Evolutionary conservation across 768 basidiomycete species (phyloP), one percentile per base, ranked within the genome.

Genomic region (Pisolithus orientalis): DNA sequence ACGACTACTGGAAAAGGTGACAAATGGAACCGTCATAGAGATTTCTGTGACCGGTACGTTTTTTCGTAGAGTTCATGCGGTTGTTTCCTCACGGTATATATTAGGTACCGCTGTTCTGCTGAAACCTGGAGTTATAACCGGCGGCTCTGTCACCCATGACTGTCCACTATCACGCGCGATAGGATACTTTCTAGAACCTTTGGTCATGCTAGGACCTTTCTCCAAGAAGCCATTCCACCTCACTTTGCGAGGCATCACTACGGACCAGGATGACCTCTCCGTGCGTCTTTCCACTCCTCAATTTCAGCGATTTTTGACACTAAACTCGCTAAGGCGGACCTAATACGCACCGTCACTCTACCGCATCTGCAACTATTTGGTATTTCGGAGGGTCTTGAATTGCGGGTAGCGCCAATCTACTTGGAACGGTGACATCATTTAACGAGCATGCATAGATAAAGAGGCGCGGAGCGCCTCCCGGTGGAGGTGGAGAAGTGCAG

Each of bases 21-120:
- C 93, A 3, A 97, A 98, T 76, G 96, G 95, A 2, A 90, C 90
- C 5, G 72, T 90, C 28, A 88, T 98, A 54, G 96, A 98, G 67
- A 98, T 99, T 48, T 95, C 93, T 2, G 86, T 94, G 6, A 98
- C 96, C 21, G 95, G 94, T 87, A 57, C 50, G 80, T 16, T 58
- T 9, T 9, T 6, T 38, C 3, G 44, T n/a, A 31, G 49, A 10
- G 31, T 14, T 50, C 47, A 17, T 50, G 38, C 17, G 40, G 25
- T 6, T 24, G 40, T 7, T 40, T 47, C 51, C 44, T 51, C 39
- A 53, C 48, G 46, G 39, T n/a, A 40, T 46, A 31, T 10, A 16
- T 25, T 10, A 94, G 93, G 94, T 75, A 97, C 95, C 49, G 83
- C 92, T 2, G 75, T 99, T 57, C 76, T 97, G 16, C 73, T 99